A percentile compares a stretch with the other conserved stretches of the same genome.
Evolutionary conservation across 2,329 filamentous ascomycete species (phyloP).

Genomic region (Microdochium bolleyi): DNA sequence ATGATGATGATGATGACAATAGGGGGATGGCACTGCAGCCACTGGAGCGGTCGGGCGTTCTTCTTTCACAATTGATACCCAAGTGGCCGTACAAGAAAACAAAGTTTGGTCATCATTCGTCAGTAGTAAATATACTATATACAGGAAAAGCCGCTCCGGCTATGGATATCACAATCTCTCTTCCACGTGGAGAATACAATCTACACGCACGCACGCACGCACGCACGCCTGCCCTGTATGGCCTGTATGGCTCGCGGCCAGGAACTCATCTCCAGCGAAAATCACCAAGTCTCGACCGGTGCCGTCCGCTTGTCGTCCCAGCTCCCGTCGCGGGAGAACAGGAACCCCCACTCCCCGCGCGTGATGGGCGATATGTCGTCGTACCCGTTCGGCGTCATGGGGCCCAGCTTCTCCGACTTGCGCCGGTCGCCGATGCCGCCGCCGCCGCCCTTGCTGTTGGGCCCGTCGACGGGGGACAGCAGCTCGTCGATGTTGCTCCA

Average conservation of each 20-base stretch:
- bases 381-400: slow-evolving; percentile 49
- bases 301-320: slow-evolving; percentile 32
- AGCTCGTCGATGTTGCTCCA: slow-evolving; percentile 32
- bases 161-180: background rate
- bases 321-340: slow-evolving; percentile 42
- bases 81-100: background rate
- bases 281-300: slow-evolving; percentile 43
- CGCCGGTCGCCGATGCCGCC: slow-evolving; percentile 4
- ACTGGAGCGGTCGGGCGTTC: too few relatives aligned
- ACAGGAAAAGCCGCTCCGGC: background rate
- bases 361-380: slow-evolving; percentile 57
- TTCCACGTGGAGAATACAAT: too few relatives aligned
- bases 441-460: slow-evolving; percentile 4
- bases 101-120: background rate
- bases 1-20: slow-evolving; percentile 11
- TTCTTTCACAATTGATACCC: background rate
- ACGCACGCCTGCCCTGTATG: too few relatives aligned
- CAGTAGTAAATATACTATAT: background rate
- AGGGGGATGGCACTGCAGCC: too few relatives aligned
- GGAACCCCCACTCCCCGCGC: slow-evolving; percentile 53
- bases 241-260: too few relatives aligned
- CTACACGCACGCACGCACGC: background rate
- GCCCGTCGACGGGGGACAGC: slow-evolving; percentile 15
- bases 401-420: slow-evolving; percentile 26
- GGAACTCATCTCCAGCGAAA: background rate